These are phyloP conservation scores for Solanum chmielewskii DNA, from an alignment of 257 asterid genomes.

Conservation along the genomic window DNA sequence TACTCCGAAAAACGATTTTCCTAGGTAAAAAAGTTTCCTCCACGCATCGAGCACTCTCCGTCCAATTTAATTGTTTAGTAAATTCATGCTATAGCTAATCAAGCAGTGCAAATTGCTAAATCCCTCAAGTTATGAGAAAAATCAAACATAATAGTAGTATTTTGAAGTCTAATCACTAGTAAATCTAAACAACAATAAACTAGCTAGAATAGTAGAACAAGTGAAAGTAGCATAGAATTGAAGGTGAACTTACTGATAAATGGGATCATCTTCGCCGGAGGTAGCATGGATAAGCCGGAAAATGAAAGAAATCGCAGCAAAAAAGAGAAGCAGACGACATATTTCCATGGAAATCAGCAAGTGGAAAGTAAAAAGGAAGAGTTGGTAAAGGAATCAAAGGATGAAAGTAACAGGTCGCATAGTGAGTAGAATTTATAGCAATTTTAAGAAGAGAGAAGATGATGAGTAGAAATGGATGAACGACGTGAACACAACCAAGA, in stretches of 20 bases:
- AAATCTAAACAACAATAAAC: not conserved
- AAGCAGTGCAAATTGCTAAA: not conserved
- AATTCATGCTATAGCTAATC: not conserved
- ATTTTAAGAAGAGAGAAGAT: not conserved
- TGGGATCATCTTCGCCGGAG: conserved; percentile 66
- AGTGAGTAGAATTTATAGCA: not conserved
- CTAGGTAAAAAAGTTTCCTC: too few relatives aligned
- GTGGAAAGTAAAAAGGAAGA: not conserved
- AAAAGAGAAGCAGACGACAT: conserved; percentile 28
- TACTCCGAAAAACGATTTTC: not conserved
- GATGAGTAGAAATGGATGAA: not conserved
- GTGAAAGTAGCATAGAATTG: not conserved
- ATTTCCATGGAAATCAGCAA: conserved; percentile 5
- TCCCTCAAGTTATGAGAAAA: not conserved
- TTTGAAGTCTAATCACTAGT: not conserved
- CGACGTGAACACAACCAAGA: not conserved
- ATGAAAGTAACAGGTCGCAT: not conserved
- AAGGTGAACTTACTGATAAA: conserved; percentile 37
- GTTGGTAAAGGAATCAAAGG: conserved; percentile 1
- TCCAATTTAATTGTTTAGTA: not conserved
- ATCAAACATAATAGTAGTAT: not conserved
- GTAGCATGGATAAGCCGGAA: conserved; percentile 35
- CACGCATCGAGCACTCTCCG: not conserved
- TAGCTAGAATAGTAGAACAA: not conserved
- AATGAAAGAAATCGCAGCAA: conserved; percentile 27